A percentile compares a stretch with the other conserved stretches of the same genome.
These are phyloP conservation scores for Tuber magnatum DNA, from an alignment of 495 filamentous ascomycete species.

Conservation along the genomic window DNA sequence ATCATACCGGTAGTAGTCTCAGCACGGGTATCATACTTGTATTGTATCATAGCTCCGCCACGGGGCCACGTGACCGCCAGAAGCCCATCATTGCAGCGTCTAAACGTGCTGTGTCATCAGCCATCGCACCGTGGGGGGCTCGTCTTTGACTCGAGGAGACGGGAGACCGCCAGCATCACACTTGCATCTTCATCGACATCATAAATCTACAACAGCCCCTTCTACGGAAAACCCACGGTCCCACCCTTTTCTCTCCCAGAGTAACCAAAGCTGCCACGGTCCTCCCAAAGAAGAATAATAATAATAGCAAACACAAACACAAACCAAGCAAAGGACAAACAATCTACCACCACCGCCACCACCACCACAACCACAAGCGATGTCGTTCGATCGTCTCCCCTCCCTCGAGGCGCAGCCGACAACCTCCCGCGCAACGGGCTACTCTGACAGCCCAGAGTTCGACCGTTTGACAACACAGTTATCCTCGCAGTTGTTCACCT, in stretches of 20 bases:
- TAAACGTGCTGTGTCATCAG: background rate
- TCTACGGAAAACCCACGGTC: background rate
- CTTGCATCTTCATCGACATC: background rate
- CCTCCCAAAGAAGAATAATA: background rate
- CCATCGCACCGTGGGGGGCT: background rate
- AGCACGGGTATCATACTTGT: no score
- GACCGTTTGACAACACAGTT: constrained; percentile 68
- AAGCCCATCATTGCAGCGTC: background rate
- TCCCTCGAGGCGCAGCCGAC: constrained; percentile 77
- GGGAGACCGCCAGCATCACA: no score
- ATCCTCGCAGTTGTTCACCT: constrained; percentile 73
- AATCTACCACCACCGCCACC: background rate
- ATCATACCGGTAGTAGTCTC: no score
- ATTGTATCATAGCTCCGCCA: no score
- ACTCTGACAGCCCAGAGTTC: constrained; percentile 92
- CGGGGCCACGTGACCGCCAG: background rate
- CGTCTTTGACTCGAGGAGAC: background rate
- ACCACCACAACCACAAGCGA: constrained; percentile 48
- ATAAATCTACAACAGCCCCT: background rate
- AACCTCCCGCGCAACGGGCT: constrained; percentile 58
- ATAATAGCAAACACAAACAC: constrained; percentile 6
- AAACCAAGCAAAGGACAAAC: constrained; percentile 8
- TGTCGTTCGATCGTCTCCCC: constrained; percentile 87
- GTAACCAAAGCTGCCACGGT: background rate
- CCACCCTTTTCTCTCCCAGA: background rate